These are phyloP conservation scores for Mesembryanthemum crystallinum DNA, from an alignment of 148 eudicot species.

Conservation along the genomic window DNA sequence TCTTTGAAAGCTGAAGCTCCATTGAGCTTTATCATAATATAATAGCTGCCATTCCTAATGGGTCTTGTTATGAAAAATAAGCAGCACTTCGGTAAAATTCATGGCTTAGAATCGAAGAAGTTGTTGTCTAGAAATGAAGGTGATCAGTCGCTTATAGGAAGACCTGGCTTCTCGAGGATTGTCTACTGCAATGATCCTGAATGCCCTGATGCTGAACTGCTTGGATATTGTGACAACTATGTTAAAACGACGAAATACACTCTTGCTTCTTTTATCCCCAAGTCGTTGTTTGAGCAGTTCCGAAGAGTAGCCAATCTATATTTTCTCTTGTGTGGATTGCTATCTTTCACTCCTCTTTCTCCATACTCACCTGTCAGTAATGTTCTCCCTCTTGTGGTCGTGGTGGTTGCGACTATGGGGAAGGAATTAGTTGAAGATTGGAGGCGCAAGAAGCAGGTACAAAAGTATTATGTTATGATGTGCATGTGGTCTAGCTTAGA, in stretches of 20 bases:
- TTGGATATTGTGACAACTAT: slow-evolving; percentile 43
- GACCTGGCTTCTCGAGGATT: slow-evolving; percentile 52
- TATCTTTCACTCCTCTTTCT: slow-evolving; percentile 56
- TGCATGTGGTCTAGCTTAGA: too few species aligned
- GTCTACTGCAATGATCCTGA: slow-evolving; percentile 60
- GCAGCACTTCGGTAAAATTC: slow-evolving; percentile 33
- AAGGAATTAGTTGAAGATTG: slow-evolving; percentile 72
- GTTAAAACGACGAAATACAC: slow-evolving; percentile 61
- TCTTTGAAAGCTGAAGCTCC: background rate
- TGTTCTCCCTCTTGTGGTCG: slow-evolving; percentile 58
- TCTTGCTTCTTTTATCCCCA: slow-evolving; percentile 53
- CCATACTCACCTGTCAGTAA: slow-evolving; percentile 59
- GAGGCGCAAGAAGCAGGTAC: slow-evolving; percentile 48
- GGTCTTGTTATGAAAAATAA: slow-evolving; percentile 32
- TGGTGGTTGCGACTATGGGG: slow-evolving; percentile 59
- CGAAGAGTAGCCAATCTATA: slow-evolving; percentile 72
- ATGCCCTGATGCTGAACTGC: slow-evolving; percentile 34
- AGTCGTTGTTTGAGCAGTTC: slow-evolving; percentile 76
- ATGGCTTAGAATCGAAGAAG: slow-evolving; percentile 21
- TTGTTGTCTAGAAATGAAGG: slow-evolving; percentile 25
- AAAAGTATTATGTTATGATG: background rate
- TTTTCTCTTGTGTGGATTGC: slow-evolving; percentile 52
- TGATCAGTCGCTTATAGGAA: slow-evolving; percentile 39
- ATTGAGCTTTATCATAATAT: background rate
- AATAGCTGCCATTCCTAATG: slow-evolving; percentile 7